Percentiles rank a stretch among this genome's conserved stretches.
phyloP scores from a whole-genome alignment of 805 yeast species.

The Saccharomycopsis babjevae region DNA sequence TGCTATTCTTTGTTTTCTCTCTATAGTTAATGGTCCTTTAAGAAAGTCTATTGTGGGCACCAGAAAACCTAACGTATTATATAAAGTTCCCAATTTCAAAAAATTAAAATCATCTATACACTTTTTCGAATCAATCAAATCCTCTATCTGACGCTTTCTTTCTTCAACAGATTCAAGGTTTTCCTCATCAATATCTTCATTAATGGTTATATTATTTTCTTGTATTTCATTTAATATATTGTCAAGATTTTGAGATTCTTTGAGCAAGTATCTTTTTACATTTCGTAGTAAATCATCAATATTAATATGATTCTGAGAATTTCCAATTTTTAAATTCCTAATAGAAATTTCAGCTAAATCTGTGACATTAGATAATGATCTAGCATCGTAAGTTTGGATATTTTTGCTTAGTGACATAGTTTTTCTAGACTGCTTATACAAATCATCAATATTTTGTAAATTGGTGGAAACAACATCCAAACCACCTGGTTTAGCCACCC shows the following conservation, averaged over 20 bases:
- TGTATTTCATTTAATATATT: slow-evolving; percentile 16
- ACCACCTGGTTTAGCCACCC: slow-evolving; percentile 51
- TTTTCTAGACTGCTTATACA: slow-evolving; percentile 35
- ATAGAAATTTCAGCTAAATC: slow-evolving; percentile 57
- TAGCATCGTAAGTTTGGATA: slow-evolving; percentile 53
- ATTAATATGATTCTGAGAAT: slow-evolving; percentile 39
- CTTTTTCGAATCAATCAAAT: slow-evolving; percentile 21
- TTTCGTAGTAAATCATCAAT: slow-evolving; percentile 36
- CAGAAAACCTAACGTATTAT: slow-evolving; percentile 34
- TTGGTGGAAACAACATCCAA: slow-evolving; percentile 36
- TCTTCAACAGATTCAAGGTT: slow-evolving; percentile 1
- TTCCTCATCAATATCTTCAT: slow-evolving; percentile 19
- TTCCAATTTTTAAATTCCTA: slow-evolving; percentile 48
- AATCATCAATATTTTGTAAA: slow-evolving; percentile 34
- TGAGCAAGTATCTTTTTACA: slow-evolving; percentile 30
- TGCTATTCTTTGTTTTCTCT: slow-evolving; percentile 35
- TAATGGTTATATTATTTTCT: slow-evolving; percentile 16
- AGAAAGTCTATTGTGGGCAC: slow-evolving; percentile 50
- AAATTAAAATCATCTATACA: slow-evolving; percentile 44
- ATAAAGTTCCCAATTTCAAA: slow-evolving; percentile 47
- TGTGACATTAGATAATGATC: slow-evolving; percentile 49
- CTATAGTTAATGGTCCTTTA: slow-evolving; percentile 60
- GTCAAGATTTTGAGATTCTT: slow-evolving; percentile 23
- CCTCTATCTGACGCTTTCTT: background rate
- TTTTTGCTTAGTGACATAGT: slow-evolving; percentile 29